Base-by-base conservation (phyloP, 208 protist genomes). In the Crithidia brevicula region DNA sequence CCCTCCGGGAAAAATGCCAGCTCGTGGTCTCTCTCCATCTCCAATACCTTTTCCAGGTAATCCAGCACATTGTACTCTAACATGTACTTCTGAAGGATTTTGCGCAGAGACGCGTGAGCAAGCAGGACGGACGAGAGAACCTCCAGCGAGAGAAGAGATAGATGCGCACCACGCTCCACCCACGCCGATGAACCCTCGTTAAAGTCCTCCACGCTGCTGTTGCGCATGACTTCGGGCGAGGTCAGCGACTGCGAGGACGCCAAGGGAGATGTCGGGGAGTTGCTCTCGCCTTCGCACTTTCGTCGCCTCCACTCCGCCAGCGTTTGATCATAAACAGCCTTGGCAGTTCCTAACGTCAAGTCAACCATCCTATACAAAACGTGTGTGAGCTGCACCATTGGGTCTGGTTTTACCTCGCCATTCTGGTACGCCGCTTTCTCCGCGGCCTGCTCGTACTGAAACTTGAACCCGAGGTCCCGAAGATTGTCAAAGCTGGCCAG, bases 191-290 rank as follows among this genome's bases (percentile, higher is more conserved):
- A 87, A n/a, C 85, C 86, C 54, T 90, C 85, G 15, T 81, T 66
- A 53, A 93, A 86, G 54, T 96, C 91, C 52, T 89, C 91, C 4
- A 93, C 88, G 64, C 91, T 96, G 56, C 88, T 91, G 40, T 65
- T 82, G 18, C 81, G 79, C 23, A 81, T 59, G 42, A 90, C 65
- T 23, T 71, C 66, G 22, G 71, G 68, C 0, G 81, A 74, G 1
- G 79, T 71, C 23, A 74, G 49, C 7, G 78, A 69, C 27, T 68
- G 65, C 30, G 62, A 74, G 4, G 63, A 57, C 10, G 51, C 40
- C 22, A 51, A 25, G 22, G 53, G 60, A 3, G 46, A 62, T 16
- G 59, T 56, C 11, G 61, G 30, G 13, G 69, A 69, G 22, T 52
- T 59, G 22, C 52, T 9, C 20, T 58, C 69, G 18, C 27, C 45